A percentile compares a stretch with the other conserved stretches of the same genome.
phyloP scores from a whole-genome alignment of 371 early-diverging fungal species.

The Actinomucor elegans region DNA sequence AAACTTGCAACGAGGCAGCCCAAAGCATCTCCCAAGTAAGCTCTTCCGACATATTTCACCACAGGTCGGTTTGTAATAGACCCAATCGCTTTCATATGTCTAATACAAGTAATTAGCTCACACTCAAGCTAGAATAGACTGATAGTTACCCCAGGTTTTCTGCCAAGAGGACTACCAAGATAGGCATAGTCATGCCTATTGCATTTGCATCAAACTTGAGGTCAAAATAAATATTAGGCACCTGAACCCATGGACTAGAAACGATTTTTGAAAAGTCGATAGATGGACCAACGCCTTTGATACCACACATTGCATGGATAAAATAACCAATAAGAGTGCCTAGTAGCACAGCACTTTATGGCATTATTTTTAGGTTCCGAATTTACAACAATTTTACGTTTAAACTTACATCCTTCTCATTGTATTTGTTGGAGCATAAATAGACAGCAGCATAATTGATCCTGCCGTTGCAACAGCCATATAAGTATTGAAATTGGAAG shows the following conservation, averaged over 20 bases:
- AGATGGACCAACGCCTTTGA: constrained; percentile 29
- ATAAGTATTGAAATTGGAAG: constrained; percentile 43
- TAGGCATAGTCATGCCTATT: constrained; percentile 34
- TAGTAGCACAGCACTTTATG: constrained; percentile 45
- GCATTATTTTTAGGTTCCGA: neutral
- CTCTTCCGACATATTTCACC: constrained; percentile 45
- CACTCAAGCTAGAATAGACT: neutral
- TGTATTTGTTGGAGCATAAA: constrained; percentile 41
- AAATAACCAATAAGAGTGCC: constrained; percentile 47
- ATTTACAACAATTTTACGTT: too few species aligned
- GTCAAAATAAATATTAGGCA: constrained; percentile 26
- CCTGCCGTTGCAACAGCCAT: constrained; percentile 46
- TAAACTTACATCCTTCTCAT: constrained; percentile 33
- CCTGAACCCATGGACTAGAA: constrained; percentile 36
- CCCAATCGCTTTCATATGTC: constrained; percentile 55
- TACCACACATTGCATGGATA: constrained; percentile 37
- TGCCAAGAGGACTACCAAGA: constrained; percentile 41
- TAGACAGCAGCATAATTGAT: constrained; percentile 36
- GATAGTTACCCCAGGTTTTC: constrained; percentile 44
- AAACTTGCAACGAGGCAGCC: constrained; percentile 46
- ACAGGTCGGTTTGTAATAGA: constrained; percentile 42
- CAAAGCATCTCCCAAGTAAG: constrained; percentile 56
- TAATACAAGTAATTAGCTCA: neutral
- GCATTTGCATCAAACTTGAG: constrained; percentile 37
- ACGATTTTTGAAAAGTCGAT: constrained; percentile 41